Base-by-base conservation (phyloP, 2,329 filamentous ascomycete species). In the Alternaria postmessia region DNA sequence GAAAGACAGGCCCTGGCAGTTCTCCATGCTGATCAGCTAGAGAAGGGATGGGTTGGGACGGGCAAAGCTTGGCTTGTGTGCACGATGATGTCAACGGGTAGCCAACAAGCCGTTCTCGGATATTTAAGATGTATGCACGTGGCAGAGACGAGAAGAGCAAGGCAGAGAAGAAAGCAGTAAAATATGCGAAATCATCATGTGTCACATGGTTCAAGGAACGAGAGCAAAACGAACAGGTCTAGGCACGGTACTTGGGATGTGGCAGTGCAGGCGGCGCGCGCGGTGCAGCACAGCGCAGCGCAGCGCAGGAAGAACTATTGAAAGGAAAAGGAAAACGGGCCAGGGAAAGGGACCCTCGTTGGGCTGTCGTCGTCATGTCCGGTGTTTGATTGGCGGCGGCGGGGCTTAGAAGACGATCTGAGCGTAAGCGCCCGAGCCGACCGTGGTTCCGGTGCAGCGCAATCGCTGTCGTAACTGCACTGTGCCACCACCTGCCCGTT, bases 351-450 rank as follows among this genome's bases (percentile, higher is more conserved):
- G 47, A 60, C 59, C 58, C 61, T 66, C 42, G 57, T 54, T 54
- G 54, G 59, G 49, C 61, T 12, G 52, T 51, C 54, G 47, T 56
- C 42, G 54, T 46, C 20, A 32, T 44, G 49, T 41, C 51, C 39
- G 28, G 20, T 42, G 54, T 59, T 53, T 46, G 41, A 57, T 39
- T 56, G 54, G 46, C 42, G 42, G 26, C 53, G 32, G 47, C 49
- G 55, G 43, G 46, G 59, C 53, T 54, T 44, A 39, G 39, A 36
- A 32, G 42, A 39, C 48, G 62, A 61, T 61, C 59, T 32, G 56
- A 63, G 64, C 64, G 64, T 61, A 65, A 63, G 60, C 64, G 64
- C 64, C 57, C 48, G 38, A 46, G 52, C 46, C 57, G 57, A 59
- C 54, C 36, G 39, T 54, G 36, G 51, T 43, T 51, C 61, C 63